Conservation (phyloP, 176 grass and related monocot species). For the Tillandsia leiboldiana region DNA sequence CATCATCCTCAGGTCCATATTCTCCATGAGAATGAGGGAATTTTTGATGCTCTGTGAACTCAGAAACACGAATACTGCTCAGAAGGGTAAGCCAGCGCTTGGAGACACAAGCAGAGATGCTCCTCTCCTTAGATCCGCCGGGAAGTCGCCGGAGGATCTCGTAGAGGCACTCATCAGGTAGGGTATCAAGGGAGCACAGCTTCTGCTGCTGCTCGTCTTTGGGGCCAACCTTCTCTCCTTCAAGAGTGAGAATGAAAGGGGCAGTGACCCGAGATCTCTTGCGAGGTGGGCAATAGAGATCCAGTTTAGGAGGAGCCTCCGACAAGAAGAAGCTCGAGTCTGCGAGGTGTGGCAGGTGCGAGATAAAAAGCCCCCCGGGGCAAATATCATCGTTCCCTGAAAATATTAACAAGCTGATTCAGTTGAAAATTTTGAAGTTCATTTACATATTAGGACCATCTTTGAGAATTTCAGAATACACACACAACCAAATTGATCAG, state of each 20-base stretch:
- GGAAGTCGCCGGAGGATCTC: conserved; percentile 77
- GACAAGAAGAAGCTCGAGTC: not conserved
- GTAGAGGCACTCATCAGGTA: conserved; percentile 86
- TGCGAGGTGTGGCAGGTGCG: conserved; percentile 7
- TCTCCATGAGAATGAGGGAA: conserved; percentile 71
- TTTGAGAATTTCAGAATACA: not conserved
- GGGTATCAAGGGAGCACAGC: conserved; percentile 44
- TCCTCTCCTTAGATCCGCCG: conserved; percentile 37
- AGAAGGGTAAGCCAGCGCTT: conserved; percentile 69
- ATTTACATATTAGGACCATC: not conserved
- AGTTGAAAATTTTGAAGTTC: conserved; percentile 1
- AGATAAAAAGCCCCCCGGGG: conserved; percentile 18
- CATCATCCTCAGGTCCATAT: conserved; percentile 20
- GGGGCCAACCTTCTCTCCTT: conserved; percentile 11
- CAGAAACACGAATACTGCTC: conserved; percentile 58
- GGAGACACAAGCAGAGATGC: conserved; percentile 62
- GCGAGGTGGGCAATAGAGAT: conserved; percentile 30
- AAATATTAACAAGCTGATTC: conserved; percentile 2
- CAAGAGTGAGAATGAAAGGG: conserved; percentile 35
- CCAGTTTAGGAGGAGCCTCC: conserved; percentile 24
- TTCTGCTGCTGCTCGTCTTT: conserved; percentile 41
- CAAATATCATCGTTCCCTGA: conserved; percentile 27
- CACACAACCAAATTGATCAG: not conserved
- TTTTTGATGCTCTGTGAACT: conserved; percentile 29
- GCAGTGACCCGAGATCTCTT: conserved; percentile 66